Evolutionary conservation across 371 early-diverging fungal species (phyloP), one percentile per base, ranked within the genome.

Genomic region (Circinella umbellata): DNA sequence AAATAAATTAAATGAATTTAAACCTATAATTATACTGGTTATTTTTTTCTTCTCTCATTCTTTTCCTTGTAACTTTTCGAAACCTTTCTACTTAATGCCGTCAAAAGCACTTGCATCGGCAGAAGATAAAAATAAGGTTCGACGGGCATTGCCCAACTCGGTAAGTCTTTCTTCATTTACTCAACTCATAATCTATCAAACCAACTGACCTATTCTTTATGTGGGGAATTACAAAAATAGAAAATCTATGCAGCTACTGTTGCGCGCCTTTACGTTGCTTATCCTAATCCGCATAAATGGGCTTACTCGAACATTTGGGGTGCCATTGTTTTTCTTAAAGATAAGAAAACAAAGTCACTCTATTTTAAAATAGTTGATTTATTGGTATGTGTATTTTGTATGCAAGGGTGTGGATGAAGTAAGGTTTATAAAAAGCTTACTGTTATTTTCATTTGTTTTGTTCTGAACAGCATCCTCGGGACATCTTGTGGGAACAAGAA

Each of bases 171-270:
- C 3, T 42, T 42, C 3, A 42, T 42, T 42, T 42, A 42, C 11
- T 42, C 3, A 3, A 27, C 27, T 42, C 11, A 11, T 6, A 42
- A 3, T 11, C 3, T 11, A 42, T 57, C 46, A 53, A 37, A 6
- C 13, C 18, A 54, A 27, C 27, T 27, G 27, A 27, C 27, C 47
- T 48, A 35, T 47, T 38, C 6, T 48, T 48, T 47, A 7, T 11
- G 46, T n/a, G 11, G 51, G 51, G 4, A 5, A 51, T 51, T 51
- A 51, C 51, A 51, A 51, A 51, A 51, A 55, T 87, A 92, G 91
- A 92, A 94, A 91, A 92, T 95, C 75, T 84, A 94, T 73, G 90
- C 92, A 2, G 90, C 93, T 0, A 93, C 95, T 3, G 94, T 93
- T 15, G 95, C 93, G 51, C 88, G 95, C 18, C 79, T 96, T 37